phyloP scores from a whole-genome alignment of 805 yeast species.

The Myxozyma neotropica region DNA sequence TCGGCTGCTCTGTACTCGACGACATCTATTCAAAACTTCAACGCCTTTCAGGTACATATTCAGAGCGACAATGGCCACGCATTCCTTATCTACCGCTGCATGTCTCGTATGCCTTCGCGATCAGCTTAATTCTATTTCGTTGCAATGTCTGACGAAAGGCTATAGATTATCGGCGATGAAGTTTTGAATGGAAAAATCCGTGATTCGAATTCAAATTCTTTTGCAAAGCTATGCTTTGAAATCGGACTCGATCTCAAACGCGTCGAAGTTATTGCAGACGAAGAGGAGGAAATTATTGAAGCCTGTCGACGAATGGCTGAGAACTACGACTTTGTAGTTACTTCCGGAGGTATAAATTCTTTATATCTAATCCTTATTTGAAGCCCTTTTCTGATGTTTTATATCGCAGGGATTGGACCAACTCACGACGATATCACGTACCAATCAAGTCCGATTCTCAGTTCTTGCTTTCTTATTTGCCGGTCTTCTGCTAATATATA shows the following conservation, averaged over 20 bases:
- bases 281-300: constrained; percentile 60
- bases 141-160: no score
- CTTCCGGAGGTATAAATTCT: constrained; percentile 64
- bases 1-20: no score
- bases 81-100: constrained; percentile 45
- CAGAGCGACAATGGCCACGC: constrained; percentile 24
- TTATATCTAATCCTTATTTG: no score
- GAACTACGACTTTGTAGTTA: constrained; percentile 67
- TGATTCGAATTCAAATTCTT: constrained; percentile 74
- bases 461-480: neutral
- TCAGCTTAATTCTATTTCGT: no score
- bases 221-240: constrained; percentile 70
- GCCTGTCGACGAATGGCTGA: constrained; percentile 53
- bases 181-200: constrained; percentile 80
- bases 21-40: neutral
- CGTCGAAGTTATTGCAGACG: constrained; percentile 78
- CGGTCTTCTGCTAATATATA: neutral
- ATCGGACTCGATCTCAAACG: constrained; percentile 67
- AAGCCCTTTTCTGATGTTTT: constrained; percentile 38
- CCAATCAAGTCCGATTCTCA: constrained; percentile 45
- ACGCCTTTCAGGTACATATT: neutral
- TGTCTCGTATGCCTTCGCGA: constrained; percentile 38
- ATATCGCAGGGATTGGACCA: constrained; percentile 65
- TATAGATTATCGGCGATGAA: constrained; percentile 76
- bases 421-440: constrained; percentile 92